Percentiles rank a stretch among this genome's conserved stretches.
These are phyloP conservation scores for Knoxia roxburghii DNA, from an alignment of 257 asterid species.

Conservation along the genomic window DNA sequence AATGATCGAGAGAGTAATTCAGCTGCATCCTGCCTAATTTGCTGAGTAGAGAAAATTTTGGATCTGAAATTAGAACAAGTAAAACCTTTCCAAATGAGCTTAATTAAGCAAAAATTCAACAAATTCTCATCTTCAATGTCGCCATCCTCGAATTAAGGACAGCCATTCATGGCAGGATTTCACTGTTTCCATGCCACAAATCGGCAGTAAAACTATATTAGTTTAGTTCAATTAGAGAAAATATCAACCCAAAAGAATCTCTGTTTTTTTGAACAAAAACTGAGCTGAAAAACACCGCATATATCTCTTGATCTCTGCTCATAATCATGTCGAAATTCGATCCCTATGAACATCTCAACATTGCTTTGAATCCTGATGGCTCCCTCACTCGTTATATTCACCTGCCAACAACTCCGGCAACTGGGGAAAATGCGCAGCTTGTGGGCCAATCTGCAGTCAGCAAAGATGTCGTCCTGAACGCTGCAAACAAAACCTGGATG, in stretches of 20 bases:
- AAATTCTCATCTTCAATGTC: neutral
- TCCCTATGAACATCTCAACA: constrained; percentile 60
- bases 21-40: neutral
- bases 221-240: too few species aligned
- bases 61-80: constrained; percentile 1
- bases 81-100: neutral
- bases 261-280: too few species aligned
- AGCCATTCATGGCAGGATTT: neutral
- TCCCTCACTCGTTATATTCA: constrained; percentile 56
- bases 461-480: constrained; percentile 60
- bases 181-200: neutral
- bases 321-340: constrained; percentile 59
- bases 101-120: neutral
- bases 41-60: neutral
- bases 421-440: constrained; percentile 37
- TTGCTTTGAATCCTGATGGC: constrained; percentile 55
- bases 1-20: too few species aligned
- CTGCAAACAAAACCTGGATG: constrained; percentile 57
- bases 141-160: constrained; percentile 5
- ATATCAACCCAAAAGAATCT: too few species aligned
- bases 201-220: neutral
- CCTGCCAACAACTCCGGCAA: constrained; percentile 55
- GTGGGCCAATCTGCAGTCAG: constrained; percentile 50
- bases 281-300: too few species aligned
- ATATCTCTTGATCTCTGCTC: neutral